A percentile compares a stretch with the other conserved stretches of the same genome.
Evolutionary conservation across 805 yeast species (phyloP).

Genomic region (Kazachstania taianensis): DNA sequence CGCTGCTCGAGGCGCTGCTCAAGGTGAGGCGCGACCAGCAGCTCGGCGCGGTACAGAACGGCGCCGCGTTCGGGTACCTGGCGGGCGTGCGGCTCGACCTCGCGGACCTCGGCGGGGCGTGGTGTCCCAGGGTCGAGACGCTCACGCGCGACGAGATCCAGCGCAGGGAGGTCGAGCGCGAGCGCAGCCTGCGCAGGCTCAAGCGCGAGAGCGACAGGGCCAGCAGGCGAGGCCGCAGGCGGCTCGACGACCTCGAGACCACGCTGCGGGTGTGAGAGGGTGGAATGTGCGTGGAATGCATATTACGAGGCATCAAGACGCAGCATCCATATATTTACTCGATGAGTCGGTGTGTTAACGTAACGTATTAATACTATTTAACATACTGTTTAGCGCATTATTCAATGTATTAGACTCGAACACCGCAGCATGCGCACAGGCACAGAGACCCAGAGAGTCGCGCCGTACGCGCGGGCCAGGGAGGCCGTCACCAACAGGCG

Average conservation of each 20-base stretch:
- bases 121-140: slow-evolving; percentile 84
- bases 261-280: slow-evolving; percentile 6
- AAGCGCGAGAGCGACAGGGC: slow-evolving; percentile 73
- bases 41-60: slow-evolving; percentile 51
- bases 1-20: slow-evolving; percentile 70
- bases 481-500: no score
- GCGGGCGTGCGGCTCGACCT: slow-evolving; percentile 65
- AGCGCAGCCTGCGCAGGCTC: slow-evolving; percentile 79
- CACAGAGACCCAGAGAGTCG: no score
- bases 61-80: slow-evolving; percentile 50
- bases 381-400: no score
- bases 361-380: no score
- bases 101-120: slow-evolving; percentile 66
- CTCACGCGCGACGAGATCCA: slow-evolving; percentile 90
- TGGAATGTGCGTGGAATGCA: no score
- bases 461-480: no score
- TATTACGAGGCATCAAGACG: no score
- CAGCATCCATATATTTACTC: no score
- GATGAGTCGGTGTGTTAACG: no score
- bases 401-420: no score
- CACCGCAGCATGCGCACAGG: no score
- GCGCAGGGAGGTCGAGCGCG: slow-evolving; percentile 88
- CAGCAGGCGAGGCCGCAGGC: slow-evolving; percentile 33
- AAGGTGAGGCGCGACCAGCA: slow-evolving; percentile 72
- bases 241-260: slow-evolving; percentile 38